Conservation (phyloP, 2,329 filamentous ascomycete species). For the Apiospora phragmitis region DNA sequence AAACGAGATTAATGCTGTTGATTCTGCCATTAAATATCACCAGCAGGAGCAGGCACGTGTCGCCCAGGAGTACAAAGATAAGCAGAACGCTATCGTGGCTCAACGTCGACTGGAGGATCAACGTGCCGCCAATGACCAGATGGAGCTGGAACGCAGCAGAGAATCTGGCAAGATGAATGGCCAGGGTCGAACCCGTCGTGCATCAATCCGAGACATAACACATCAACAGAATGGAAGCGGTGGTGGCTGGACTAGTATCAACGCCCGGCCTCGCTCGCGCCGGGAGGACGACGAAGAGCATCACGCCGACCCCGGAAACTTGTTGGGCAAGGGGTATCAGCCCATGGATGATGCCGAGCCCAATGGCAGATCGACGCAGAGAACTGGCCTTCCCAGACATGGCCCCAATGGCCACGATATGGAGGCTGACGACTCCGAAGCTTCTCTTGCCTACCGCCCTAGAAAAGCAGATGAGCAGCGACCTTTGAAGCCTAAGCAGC, state of each 20-base stretch:
- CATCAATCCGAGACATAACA: neutral
- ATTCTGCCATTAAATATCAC: slow-evolving; percentile 21
- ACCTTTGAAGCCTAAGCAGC: slow-evolving; percentile 28
- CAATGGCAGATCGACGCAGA: slow-evolving; percentile 16
- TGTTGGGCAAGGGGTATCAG: slow-evolving; percentile 33
- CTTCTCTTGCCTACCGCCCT: slow-evolving; percentile 9
- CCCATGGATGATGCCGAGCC: slow-evolving; percentile 29
- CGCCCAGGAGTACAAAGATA: slow-evolving; percentile 23
- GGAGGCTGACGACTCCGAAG: slow-evolving; percentile 17
- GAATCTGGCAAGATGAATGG: neutral
- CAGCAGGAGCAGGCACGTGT: slow-evolving; percentile 28
- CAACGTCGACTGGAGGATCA: slow-evolving; percentile 27
- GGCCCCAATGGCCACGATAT: slow-evolving; percentile 16
- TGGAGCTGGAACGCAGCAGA: neutral
- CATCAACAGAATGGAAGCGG: slow-evolving; percentile 12
- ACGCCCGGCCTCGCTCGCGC: slow-evolving; percentile 27
- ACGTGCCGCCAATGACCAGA: slow-evolving; percentile 15
- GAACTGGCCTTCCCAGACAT: slow-evolving; percentile 12
- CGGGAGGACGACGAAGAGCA: slow-evolving; percentile 30
- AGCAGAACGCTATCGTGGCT: slow-evolving; percentile 13
- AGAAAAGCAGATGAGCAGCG: slow-evolving; percentile 18
- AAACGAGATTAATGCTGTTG: slow-evolving; percentile 22
- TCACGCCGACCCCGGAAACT: slow-evolving; percentile 29
- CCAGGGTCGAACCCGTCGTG: neutral
- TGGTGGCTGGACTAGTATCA: slow-evolving; percentile 32